These are phyloP conservation scores for Yamadazyma atlantica DNA, from an alignment of 1,139 yeast genomes.

Conservation along the genomic window DNA sequence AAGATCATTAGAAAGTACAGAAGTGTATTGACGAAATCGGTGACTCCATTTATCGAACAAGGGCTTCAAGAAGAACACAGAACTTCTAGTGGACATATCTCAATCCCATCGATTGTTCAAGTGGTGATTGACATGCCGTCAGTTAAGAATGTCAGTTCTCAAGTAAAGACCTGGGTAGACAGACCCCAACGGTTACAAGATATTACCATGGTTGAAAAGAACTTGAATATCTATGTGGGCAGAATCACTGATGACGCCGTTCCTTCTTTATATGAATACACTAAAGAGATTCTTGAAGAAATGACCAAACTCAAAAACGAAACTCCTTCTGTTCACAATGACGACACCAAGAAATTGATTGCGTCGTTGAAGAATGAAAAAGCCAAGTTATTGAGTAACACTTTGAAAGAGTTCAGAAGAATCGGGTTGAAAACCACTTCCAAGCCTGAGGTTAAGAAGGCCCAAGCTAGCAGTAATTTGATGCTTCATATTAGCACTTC, in stretches of 20 bases:
- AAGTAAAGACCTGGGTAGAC: slow-evolving; percentile 46
- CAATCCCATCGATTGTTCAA: neutral
- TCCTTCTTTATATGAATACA: slow-evolving; percentile 50
- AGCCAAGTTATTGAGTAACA: slow-evolving; percentile 71
- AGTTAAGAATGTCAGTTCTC: slow-evolving; percentile 17
- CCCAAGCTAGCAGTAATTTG: slow-evolving; percentile 62
- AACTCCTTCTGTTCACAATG: slow-evolving; percentile 71
- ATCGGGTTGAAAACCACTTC: slow-evolving; percentile 73
- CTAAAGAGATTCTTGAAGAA: slow-evolving; percentile 53
- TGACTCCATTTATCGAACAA: slow-evolving; percentile 55
- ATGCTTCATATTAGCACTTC: slow-evolving; percentile 58
- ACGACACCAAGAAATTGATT: slow-evolving; percentile 71
- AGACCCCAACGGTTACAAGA: slow-evolving; percentile 60
- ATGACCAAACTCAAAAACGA: slow-evolving; percentile 67
- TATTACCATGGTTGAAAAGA: slow-evolving; percentile 47
- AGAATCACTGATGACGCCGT: slow-evolving; percentile 32
- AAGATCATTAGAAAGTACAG: slow-evolving; percentile 85
- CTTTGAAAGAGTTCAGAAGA: slow-evolving; percentile 68
- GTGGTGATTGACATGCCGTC: slow-evolving; percentile 13
- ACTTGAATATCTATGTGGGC: slow-evolving; percentile 51
- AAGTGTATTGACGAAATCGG: slow-evolving; percentile 53
- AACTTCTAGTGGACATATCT: neutral
- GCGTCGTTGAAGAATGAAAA: slow-evolving; percentile 80
- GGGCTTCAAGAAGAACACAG: slow-evolving; percentile 45
- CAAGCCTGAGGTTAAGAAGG: slow-evolving; percentile 60